A percentile compares a stretch with the other conserved stretches of the same genome.
Evolutionary conservation across 1,139 yeast species (phyloP).

Genomic region (Taphrina pruni): DNA sequence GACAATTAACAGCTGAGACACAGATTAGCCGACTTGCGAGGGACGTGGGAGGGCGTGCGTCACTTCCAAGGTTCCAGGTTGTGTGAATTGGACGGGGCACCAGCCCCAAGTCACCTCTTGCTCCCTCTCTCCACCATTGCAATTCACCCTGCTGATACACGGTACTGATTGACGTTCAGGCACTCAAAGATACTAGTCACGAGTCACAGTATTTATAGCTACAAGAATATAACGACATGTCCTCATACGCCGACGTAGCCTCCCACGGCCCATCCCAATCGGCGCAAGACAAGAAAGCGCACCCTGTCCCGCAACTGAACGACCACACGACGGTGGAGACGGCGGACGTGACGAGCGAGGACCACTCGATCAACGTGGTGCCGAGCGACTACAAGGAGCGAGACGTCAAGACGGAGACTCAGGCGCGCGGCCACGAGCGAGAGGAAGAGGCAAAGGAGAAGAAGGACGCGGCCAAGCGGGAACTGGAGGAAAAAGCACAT

Average conservation of each 20-base stretch:
- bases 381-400: slow-evolving; percentile 34
- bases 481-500: slow-evolving; percentile 10
- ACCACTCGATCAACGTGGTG: slow-evolving; percentile 35
- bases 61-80: no score
- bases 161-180: no score
- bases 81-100: no score
- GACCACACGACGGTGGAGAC: slow-evolving; percentile 30
- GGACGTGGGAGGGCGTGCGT: no score
- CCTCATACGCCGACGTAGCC: slow-evolving; percentile 36
- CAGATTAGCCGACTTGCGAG: no score
- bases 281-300: slow-evolving; percentile 26
- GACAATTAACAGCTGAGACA: no score
- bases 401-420: slow-evolving; percentile 37
- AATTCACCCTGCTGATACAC: no score
- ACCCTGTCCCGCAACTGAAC: slow-evolving; percentile 17
- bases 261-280: slow-evolving; percentile 35
- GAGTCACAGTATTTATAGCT: background rate
- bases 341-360: slow-evolving; percentile 20
- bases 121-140: no score
- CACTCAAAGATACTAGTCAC: no score
- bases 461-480: slow-evolving; percentile 13
- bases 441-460: background rate
- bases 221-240: slow-evolving; percentile 18
- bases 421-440: slow-evolving; percentile 20
- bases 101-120: no score